Percentiles rank a stretch among this genome's conserved stretches.
phyloP scores from a whole-genome alignment of 2,329 filamentous ascomycete species.

The Elsinoe fawcettii region DNA sequence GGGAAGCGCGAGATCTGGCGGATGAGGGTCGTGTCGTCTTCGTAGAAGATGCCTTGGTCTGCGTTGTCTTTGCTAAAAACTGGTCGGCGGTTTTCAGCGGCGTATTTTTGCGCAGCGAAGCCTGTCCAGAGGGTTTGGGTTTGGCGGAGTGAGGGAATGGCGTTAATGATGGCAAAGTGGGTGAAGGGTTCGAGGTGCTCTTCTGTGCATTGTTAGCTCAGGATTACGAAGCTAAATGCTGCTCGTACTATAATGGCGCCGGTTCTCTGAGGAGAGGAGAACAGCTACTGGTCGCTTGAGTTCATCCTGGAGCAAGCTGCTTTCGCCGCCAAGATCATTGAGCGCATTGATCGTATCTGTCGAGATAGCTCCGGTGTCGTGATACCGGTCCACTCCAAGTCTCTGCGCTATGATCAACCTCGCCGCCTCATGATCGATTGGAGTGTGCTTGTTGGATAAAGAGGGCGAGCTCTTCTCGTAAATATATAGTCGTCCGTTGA shows the following conservation, averaged over 20 bases:
- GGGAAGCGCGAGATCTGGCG: not conserved
- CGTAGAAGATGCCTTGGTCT: slow-evolving; percentile 28
- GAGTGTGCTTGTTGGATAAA: slow-evolving; percentile 14
- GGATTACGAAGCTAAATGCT: not conserved
- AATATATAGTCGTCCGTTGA: slow-evolving; percentile 32
- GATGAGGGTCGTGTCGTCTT: slow-evolving; percentile 18
- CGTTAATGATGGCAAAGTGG: slow-evolving; percentile 14
- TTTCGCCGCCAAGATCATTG: slow-evolving; percentile 38
- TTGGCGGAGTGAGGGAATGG: slow-evolving; percentile 15
- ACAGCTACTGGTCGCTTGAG: slow-evolving; percentile 21
- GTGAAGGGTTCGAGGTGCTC: not conserved
- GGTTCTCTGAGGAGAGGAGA: slow-evolving; percentile 22
- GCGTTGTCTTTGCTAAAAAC: slow-evolving; percentile 17
- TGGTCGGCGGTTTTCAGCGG: slow-evolving; percentile 15
- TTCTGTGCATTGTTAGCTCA: not conserved
- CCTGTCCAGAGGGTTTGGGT: slow-evolving; percentile 22
- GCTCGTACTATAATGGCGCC: slow-evolving; percentile 20
- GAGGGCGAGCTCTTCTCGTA: slow-evolving; percentile 26
- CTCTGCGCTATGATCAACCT: slow-evolving; percentile 45
- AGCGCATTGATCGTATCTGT: slow-evolving; percentile 39
- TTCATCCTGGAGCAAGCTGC: slow-evolving; percentile 33
- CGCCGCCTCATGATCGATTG: slow-evolving; percentile 32
- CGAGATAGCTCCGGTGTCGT: slow-evolving; percentile 34
- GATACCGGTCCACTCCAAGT: slow-evolving; percentile 43
- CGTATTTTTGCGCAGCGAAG: slow-evolving; percentile 19